Base-by-base conservation (phyloP, 352 stramenopile species). In the Phytophthora hibernalis region DNA sequence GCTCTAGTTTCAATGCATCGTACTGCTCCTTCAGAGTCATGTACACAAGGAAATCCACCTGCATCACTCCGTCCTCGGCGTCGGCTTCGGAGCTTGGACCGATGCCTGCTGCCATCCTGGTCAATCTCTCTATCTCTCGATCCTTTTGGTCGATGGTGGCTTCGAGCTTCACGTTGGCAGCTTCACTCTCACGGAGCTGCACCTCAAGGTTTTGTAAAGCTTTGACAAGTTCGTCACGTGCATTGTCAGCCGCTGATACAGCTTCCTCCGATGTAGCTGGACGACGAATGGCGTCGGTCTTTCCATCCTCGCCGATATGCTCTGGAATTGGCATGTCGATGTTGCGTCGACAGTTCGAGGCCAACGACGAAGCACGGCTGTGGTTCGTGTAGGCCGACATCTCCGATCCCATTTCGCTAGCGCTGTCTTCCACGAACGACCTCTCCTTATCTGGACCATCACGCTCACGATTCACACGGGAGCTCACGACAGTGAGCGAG, bases 381-480 rank as follows among this genome's bases (percentile, higher is more conserved):
- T 86, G 68, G 24, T 82, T 69, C 11, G 82, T 89, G 49, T 79
- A 87, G 28, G 77, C 80, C 6, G 82, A 91, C 59, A 90, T 76
- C 52, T 76, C 68, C 1, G 68, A 76, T 21, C 67, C 67, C 24
- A 78, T 66, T 63, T 89, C 80, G 28, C 82, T 91, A 9, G 66
- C 66, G 26, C 73, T 88, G 22, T 82, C 82, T 2, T 89, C 78
- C 16, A 64, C 37, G 22, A 83, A 85, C 6, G 76, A 86, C 48
- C 77, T 64, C 38, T 87, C 79, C 3, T 82, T 75, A n/a, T 74
- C 67, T 7, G 51, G 24, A 30, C 43, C 40, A 5, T 73, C 61
- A 18, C 48, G 54, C 16, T 54, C 56, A 22, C 57, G 64, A 12
- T 53, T 42, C 44, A 87, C 83, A n/a, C 79, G 76, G 21, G 75